Evolutionary conservation across 2,329 filamentous ascomycete genomes (phyloP), one percentile per base, ranked within the genome.

Genomic region (Colletotrichum cereale): DNA sequence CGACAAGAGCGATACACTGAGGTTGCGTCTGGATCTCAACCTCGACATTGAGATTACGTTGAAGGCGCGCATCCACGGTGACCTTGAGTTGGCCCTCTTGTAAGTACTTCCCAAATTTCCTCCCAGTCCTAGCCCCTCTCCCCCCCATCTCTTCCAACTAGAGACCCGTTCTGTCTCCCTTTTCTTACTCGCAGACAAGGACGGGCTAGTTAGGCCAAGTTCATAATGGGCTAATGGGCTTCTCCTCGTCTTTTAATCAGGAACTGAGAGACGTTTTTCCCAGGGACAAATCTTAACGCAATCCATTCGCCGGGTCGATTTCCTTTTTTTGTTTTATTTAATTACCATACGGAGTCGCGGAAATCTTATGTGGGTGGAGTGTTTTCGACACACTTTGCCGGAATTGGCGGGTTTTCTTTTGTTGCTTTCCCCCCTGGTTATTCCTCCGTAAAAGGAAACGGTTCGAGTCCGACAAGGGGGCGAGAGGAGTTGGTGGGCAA

Each of bases 1-100:
- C 76, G 84, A 86, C 77, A 85, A 86, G 77, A 85, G 88, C 71
- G 91, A 94, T 77, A 92, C 92, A 48, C 83, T 95, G 78, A 91
- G 91, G 79, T 81, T 96, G 76, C 88, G 91, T 47, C 83, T 96
- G 29, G 93, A 96, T 78, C 86, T 95, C 67, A 96, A 96, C 81
- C 85, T 96, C 68, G 93, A 96, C 75, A 87, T 96, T 61, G 93
- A 96, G 81, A 93, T 96, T 73, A 92, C 94, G 77, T 87, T 96
- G 73, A 96, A 96, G 86, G 93, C 93, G 26, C 91, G 92, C 81
- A 95, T 96, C 75, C 91, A 95, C 77, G 94, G 94, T 78, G 94
- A 97, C 83, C 83, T 97, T 74, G 95, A 93, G 42, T 82, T 96
- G 74, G 92, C 91, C 74, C 86, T 96, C 75, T 82, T 88, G 61